Conservation (phyloP, 441 rosid species). For the Brassica balearica region DNA sequence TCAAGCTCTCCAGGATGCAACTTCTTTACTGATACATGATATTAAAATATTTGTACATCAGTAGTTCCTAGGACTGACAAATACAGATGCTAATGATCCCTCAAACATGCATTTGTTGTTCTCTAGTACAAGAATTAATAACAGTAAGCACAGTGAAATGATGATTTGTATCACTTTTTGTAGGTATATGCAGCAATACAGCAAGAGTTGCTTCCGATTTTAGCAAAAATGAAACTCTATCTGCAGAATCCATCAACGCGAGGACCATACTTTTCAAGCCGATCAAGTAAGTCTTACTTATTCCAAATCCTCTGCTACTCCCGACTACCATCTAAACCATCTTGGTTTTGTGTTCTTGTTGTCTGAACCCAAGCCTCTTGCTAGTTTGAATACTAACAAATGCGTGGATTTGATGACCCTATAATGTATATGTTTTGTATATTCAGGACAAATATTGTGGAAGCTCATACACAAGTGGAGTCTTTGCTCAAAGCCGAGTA, state of each 20-base stretch:
- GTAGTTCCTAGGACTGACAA: conserved; percentile 1
- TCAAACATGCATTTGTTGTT: conserved; percentile 18
- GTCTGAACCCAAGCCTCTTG: conserved; percentile 14
- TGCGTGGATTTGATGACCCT: background rate
- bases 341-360: background rate
- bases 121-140: background rate
- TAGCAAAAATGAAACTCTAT: conserved; percentile 92
- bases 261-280: conserved; percentile 92
- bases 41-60: conserved; percentile 1
- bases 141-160: conserved; percentile 1
- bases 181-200: conserved; percentile 81
- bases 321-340: conserved; percentile 5
- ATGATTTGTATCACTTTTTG: conserved; percentile 33
- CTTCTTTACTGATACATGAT: conserved; percentile 13
- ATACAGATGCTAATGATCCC: conserved; percentile 7
- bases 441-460: conserved; percentile 92
- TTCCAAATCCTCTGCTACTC: background rate
- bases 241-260: conserved; percentile 81
- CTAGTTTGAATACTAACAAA: conserved; percentile 14
- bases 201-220: conserved; percentile 74
- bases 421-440: background rate
- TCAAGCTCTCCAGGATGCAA: conserved; percentile 26
- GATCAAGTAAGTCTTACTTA: conserved; percentile 66
- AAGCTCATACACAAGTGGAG: conserved; percentile 88
- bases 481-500: conserved; percentile 78